These are phyloP conservation scores for Solanum pinnatisectum DNA, from an alignment of 257 asterid species.

Conservation along the genomic window DNA sequence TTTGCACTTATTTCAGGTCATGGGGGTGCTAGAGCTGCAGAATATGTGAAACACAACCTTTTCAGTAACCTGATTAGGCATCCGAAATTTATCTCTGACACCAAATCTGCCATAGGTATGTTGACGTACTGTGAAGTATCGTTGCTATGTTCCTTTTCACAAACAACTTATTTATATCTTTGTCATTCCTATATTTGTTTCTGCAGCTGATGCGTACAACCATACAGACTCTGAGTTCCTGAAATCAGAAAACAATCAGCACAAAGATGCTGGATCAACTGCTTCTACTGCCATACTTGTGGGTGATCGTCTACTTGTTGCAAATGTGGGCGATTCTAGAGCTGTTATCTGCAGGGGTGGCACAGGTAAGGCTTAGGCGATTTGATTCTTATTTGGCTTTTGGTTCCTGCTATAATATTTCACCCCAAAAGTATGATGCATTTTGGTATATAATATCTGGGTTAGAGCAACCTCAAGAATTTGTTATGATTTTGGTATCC, in stretches of 20 bases:
- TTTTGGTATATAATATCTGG: neutral
- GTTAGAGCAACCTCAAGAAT: neutral
- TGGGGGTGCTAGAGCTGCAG: slow-evolving; percentile 99
- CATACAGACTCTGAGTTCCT: slow-evolving; percentile 91
- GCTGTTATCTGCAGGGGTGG: slow-evolving; percentile 94
- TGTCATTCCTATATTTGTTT: neutral
- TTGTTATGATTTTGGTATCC: neutral
- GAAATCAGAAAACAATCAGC: slow-evolving; percentile 76
- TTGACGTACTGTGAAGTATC: neutral
- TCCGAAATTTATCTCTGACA: slow-evolving; percentile 90
- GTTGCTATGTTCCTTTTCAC: neutral
- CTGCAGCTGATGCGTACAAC: slow-evolving; percentile 84
- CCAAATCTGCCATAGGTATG: slow-evolving; percentile 85
- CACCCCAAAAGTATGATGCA: neutral
- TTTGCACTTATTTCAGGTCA: slow-evolving; percentile 50
- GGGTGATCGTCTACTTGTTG: slow-evolving; percentile 84
- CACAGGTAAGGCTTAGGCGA: slow-evolving; percentile 37
- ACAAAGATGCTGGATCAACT: slow-evolving; percentile 95
- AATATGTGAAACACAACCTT: slow-evolving; percentile 84
- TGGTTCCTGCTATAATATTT: neutral
- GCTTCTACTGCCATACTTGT: slow-evolving; percentile 99
- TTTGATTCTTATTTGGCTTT: neutral
- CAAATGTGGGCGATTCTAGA: slow-evolving; percentile 93
- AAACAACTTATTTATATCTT: neutral
- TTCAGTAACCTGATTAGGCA: slow-evolving; percentile 88